phyloP scores from a whole-genome alignment of 2,329 filamentous ascomycete genomes.

The Didymella arachidicola region DNA sequence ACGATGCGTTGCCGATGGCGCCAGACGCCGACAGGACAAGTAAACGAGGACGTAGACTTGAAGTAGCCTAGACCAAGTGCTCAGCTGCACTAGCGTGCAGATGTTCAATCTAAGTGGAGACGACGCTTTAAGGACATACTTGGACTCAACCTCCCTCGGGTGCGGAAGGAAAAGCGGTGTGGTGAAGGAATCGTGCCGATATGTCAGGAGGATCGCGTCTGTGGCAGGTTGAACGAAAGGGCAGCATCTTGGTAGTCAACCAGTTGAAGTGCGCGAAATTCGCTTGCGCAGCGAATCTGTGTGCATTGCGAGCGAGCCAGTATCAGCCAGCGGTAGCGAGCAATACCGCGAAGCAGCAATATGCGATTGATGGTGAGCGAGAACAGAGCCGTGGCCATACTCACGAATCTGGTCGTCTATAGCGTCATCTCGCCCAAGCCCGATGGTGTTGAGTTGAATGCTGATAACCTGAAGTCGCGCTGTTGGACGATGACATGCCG shows the following conservation, averaged over 20 bases:
- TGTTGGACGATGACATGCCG: slow-evolving; percentile 13
- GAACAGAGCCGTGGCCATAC: neutral
- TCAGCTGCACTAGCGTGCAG: slow-evolving; percentile 26
- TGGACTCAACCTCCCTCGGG: slow-evolving; percentile 8
- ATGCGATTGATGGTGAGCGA: neutral
- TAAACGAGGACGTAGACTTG: slow-evolving; percentile 7
- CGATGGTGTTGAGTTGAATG: neutral
- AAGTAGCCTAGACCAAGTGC: slow-evolving; percentile 14
- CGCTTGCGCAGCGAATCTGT: neutral
- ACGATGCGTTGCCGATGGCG: slow-evolving; percentile 26
- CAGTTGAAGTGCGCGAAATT: neutral
- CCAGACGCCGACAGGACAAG: slow-evolving; percentile 20
- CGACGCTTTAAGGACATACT: slow-evolving; percentile 27
- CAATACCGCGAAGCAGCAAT: neutral
- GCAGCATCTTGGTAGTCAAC: neutral
- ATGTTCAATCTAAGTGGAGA: slow-evolving; percentile 23
- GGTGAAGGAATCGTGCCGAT: neutral
- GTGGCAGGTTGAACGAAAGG: slow-evolving; percentile 5
- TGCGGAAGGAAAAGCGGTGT: slow-evolving; percentile 19
- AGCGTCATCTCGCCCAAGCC: slow-evolving; percentile 1
- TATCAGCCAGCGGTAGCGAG: neutral
- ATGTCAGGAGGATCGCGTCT: slow-evolving; percentile 2
- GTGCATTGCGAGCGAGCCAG: slow-evolving; percentile 1
- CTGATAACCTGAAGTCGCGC: neutral
- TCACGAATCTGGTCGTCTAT: neutral